These are phyloP conservation scores for Penicillium psychrofluorescens DNA, from an alignment of 495 filamentous ascomycete species.

Conservation along the genomic window DNA sequence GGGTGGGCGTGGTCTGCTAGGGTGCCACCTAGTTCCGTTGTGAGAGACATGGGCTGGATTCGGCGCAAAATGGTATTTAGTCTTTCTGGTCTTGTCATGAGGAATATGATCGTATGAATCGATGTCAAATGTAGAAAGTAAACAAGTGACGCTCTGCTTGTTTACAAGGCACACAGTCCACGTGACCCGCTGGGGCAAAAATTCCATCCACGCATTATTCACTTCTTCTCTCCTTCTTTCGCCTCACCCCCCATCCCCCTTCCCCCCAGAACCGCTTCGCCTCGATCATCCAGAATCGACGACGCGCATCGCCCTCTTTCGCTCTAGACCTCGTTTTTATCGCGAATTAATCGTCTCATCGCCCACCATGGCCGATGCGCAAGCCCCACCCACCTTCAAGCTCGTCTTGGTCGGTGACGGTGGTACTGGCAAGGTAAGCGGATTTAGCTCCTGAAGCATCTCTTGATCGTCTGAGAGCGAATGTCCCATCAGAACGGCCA, in stretches of 20 bases:
- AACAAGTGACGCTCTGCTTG: conserved; percentile 1
- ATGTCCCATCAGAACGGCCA: no score
- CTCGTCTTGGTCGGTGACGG: conserved; percentile 99
- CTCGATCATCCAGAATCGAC: conserved; percentile 1
- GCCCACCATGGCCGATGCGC: conserved; percentile 50
- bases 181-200: conserved; percentile 42
- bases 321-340: neutral
- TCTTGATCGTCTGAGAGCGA: neutral
- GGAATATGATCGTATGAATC: neutral
- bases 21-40: conserved; percentile 81
- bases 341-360: conserved; percentile 18
- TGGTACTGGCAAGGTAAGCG: conserved; percentile 96
- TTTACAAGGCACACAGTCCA: conserved; percentile 21
- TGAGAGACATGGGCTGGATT: conserved; percentile 11
- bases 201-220: conserved; percentile 33
- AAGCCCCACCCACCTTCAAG: conserved; percentile 82
- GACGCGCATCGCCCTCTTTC: neutral
- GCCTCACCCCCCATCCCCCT: conserved; percentile 3
- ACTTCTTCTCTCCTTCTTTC: conserved; percentile 18
- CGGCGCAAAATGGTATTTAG: neutral
- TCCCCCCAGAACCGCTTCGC: conserved; percentile 14
- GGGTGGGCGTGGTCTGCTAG: conserved; percentile 82
- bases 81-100: conserved; percentile 2
- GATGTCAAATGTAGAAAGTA: neutral
- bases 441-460: conserved; percentile 1